Percentiles rank a stretch among this genome's conserved stretches.
Evolutionary conservation across 345 rosid genomes (phyloP).

Genomic region (Gossypium sturtianum): DNA sequence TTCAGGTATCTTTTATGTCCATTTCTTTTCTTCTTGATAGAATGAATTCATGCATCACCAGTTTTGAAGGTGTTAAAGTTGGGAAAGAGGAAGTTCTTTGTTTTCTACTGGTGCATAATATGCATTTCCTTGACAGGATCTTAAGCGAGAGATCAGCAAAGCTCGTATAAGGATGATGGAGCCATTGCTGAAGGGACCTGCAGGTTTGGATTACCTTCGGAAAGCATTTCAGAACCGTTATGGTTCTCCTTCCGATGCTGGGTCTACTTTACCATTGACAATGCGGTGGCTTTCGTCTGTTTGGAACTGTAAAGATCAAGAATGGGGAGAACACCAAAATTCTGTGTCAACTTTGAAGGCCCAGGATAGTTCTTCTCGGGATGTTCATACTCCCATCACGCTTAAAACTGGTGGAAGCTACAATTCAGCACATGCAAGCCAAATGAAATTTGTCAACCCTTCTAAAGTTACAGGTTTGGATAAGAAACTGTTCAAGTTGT

Average conservation of each 20-base stretch:
- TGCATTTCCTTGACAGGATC: conserved; percentile 35
- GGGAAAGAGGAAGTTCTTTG: background rate
- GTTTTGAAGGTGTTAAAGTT: background rate
- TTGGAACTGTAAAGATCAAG: conserved; percentile 40
- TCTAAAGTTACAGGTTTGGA: conserved; percentile 37
- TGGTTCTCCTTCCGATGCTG: conserved; percentile 53
- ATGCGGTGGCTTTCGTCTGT: conserved; percentile 60
- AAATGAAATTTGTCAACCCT: conserved; percentile 11
- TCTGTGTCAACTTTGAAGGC: conserved; percentile 38
- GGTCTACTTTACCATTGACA: conserved; percentile 46
- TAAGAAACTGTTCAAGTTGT: background rate
- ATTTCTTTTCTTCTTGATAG: background rate
- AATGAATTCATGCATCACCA: background rate
- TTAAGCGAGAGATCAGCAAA: conserved; percentile 65
- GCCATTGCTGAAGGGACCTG: conserved; percentile 74
- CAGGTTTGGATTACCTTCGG: conserved; percentile 68
- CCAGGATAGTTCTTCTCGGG: conserved; percentile 40
- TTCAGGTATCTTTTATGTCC: conserved; percentile 44
- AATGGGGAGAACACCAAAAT: conserved; percentile 70
- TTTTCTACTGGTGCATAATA: background rate
- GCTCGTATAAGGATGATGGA: conserved; percentile 75
- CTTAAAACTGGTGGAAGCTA: conserved; percentile 81
- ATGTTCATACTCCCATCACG: conserved; percentile 38
- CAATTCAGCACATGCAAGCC: conserved; percentile 23
- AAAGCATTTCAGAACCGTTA: conserved; percentile 52